These are phyloP conservation scores for Tetracentron sinense DNA, from an alignment of 164 flowering plant genomes.

Conservation along the genomic window DNA sequence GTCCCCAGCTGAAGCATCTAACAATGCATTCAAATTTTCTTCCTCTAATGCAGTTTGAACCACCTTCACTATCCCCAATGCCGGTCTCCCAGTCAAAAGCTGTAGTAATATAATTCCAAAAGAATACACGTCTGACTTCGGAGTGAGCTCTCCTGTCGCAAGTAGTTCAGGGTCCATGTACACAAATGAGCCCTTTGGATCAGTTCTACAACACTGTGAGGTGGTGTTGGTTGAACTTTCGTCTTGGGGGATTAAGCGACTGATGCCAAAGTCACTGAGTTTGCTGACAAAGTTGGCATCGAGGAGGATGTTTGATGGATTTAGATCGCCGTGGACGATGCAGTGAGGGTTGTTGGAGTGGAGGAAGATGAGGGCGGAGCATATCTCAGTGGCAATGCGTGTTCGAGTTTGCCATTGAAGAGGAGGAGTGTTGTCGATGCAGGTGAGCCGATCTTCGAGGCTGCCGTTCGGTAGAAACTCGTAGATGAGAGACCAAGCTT, in stretches of 20 bases:
- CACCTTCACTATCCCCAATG: slow-evolving; percentile 28
- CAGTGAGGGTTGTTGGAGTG: slow-evolving; percentile 59
- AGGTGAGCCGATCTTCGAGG: slow-evolving; percentile 79
- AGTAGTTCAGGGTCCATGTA: slow-evolving; percentile 46
- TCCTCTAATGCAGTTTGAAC: slow-evolving; percentile 47
- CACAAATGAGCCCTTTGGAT: slow-evolving; percentile 10
- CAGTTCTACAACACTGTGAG: slow-evolving; percentile 1
- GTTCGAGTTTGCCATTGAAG: too few relatives aligned
- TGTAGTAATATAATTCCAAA: slow-evolving; percentile 51
- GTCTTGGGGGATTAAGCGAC: slow-evolving; percentile 20
- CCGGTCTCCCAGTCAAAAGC: slow-evolving; percentile 49
- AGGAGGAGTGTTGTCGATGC: slow-evolving; percentile 64
- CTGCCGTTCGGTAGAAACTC: slow-evolving; percentile 85
- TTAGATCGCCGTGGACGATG: slow-evolving; percentile 73
- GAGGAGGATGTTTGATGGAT: slow-evolving; percentile 75
- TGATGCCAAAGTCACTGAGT: slow-evolving; percentile 69
- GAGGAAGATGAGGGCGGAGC: too few relatives aligned
- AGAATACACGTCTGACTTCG: slow-evolving; percentile 60
- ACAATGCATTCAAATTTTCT: slow-evolving; percentile 27
- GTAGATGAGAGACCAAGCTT: slow-evolving; percentile 69
- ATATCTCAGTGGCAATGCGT: slow-evolving; percentile 75
- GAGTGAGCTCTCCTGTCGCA: slow-evolving; percentile 34
- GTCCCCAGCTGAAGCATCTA: slow-evolving; percentile 60
- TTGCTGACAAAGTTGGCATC: slow-evolving; percentile 61
- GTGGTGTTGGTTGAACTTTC: slow-evolving; percentile 3